phyloP scores from a whole-genome alignment of 306 rosid species.

The barrel medic (Medicago truncatula) region MtrunA17r5.0-ANR NC_053044.1:27530501-27531000 shows the following conservation, averaged over 20 bases:
- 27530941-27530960: slow-evolving; percentile 4
- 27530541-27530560: slow-evolving; percentile 95
- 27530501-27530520: slow-evolving; percentile 78
- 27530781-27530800: neutral
- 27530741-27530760: slow-evolving; percentile 5
- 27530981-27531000: neutral
- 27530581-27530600: slow-evolving; percentile 91
- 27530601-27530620: slow-evolving; percentile 94
- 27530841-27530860: neutral
- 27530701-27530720: slow-evolving; percentile 18
- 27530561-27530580: slow-evolving; percentile 97
- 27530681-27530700: slow-evolving; percentile 36
- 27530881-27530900: slow-evolving; percentile 4
- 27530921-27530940: neutral
- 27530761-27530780: neutral
- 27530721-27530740: slow-evolving; percentile 8
- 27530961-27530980: neutral
- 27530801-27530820: neutral
- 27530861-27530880: neutral
- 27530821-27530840: neutral
- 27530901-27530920: slow-evolving; percentile 14
- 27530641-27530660: slow-evolving; percentile 79
- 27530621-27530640: slow-evolving; percentile 75
- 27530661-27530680: slow-evolving; percentile 90
- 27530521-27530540: slow-evolving; percentile 75